These are phyloP conservation scores for Antitrichia curtipendula DNA, from an alignment of 225 moss, liverwort and hornwort genomes.

Conservation along the genomic window DNA sequence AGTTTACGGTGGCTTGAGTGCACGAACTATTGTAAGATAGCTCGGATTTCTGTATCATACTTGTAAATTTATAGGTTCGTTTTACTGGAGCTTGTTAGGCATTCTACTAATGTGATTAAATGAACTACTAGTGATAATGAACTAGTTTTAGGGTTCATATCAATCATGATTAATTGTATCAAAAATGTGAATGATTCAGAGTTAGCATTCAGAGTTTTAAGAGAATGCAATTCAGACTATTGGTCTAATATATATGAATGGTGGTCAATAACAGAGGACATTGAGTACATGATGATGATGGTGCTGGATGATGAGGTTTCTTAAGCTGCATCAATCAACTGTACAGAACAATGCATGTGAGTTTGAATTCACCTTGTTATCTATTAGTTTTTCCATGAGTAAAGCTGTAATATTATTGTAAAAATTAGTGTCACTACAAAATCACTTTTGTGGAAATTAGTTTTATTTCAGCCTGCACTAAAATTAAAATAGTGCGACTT, in stretches of 20 bases:
- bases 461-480: background rate
- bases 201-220: background rate
- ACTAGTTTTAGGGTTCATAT: background rate
- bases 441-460: too few relatives aligned
- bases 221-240: background rate
- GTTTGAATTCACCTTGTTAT: background rate
- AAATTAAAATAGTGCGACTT: background rate
- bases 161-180: background rate
- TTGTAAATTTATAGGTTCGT: too few relatives aligned
- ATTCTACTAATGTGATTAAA: background rate
- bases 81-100: background rate
- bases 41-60: background rate
- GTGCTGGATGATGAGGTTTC: background rate
- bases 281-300: slow-evolving; percentile 13
- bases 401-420: background rate
- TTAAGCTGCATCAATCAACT: background rate
- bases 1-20: background rate
- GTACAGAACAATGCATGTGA: background rate
- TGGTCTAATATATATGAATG: background rate
- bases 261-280: slow-evolving; percentile 11
- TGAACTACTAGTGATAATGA: background rate
- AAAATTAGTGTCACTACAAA: background rate
- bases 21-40: background rate
- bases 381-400: background rate
- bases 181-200: background rate